phyloP scores from a whole-genome alignment of 805 yeast genomes.

The Yamadazyma tumulicola region DNA sequence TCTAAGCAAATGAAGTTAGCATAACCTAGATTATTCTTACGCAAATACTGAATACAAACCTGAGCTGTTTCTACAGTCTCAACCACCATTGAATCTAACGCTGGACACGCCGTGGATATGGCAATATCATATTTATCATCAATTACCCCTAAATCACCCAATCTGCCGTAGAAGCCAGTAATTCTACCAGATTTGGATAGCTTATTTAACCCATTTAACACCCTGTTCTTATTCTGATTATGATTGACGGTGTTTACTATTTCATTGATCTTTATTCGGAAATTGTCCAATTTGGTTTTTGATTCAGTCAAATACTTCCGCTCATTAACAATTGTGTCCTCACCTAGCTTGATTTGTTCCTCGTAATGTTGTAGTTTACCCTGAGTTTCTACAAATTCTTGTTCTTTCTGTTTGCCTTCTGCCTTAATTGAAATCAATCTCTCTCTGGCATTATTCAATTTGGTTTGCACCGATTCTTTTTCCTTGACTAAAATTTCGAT shows the following conservation, averaged over 20 bases:
- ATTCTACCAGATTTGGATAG: constrained; percentile 79
- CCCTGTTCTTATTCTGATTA: constrained; percentile 67
- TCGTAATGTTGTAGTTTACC: constrained; percentile 46
- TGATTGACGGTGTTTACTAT: constrained; percentile 57
- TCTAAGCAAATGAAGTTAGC: constrained; percentile 82
- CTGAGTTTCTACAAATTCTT: constrained; percentile 42
- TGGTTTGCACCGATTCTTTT: constrained; percentile 30
- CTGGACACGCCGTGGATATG: constrained; percentile 89
- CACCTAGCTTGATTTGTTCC: constrained; percentile 58
- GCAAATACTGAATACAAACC: constrained; percentile 68
- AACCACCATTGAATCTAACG: constrained; percentile 89
- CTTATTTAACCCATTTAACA: constrained; percentile 63
- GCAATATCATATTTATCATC: constrained; percentile 90
- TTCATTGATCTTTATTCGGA: constrained; percentile 63
- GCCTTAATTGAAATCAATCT: constrained; percentile 44
- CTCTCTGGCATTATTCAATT: constrained; percentile 41
- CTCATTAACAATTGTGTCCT: constrained; percentile 51
- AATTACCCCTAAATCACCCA: constrained; percentile 90
- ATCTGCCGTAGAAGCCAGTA: constrained; percentile 80
- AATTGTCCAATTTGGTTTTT: constrained; percentile 48
- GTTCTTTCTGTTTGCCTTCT: constrained; percentile 49
- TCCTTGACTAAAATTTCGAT: constrained; percentile 56
- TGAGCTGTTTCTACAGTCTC: constrained; percentile 65
- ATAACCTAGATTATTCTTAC: constrained; percentile 81
- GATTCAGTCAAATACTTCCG: constrained; percentile 46